Evolutionary conservation across 2,329 filamentous ascomycete species (phyloP).

Genomic region (Ceratocystis smalleyi): DNA sequence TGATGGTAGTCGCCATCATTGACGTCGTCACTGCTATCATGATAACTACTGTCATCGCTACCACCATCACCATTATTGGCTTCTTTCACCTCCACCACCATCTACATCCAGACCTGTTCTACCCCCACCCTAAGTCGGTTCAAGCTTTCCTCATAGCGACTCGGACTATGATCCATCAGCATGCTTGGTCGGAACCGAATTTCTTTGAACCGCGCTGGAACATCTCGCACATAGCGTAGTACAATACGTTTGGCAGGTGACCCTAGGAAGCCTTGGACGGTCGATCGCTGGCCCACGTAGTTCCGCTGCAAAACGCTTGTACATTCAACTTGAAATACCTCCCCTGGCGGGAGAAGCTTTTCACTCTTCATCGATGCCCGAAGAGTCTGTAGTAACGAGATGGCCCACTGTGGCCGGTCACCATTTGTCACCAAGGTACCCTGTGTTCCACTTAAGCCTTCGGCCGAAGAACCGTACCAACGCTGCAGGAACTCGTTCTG

Average conservation of each 20-base stretch:
- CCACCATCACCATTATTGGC: neutral
- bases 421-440: conserved; percentile 36
- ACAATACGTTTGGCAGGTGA: conserved; percentile 52
- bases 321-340: conserved; percentile 58
- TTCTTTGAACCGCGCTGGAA: conserved; percentile 54
- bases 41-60: neutral
- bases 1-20: neutral
- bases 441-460: conserved; percentile 18
- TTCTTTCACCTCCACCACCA: neutral
- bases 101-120: conserved; percentile 21
- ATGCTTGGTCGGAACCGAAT: conserved; percentile 56
- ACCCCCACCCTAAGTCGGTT: conserved; percentile 41
- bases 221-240: conserved; percentile 54
- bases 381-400: conserved; percentile 48
- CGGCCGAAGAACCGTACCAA: conserved; percentile 37
- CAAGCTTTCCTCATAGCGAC: conserved; percentile 55
- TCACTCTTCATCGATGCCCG: conserved; percentile 51
- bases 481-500: conserved; percentile 45
- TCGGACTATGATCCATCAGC: conserved; percentile 62
- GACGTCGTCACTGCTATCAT: neutral
- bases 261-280: conserved; percentile 38
- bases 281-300: conserved; percentile 11
- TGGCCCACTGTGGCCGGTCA: conserved; percentile 42
- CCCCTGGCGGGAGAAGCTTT: conserved; percentile 59
- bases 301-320: conserved; percentile 51